Evolutionary conservation across 208 protist genomes (phyloP).

Genomic region (Trichomonas vaginalis): DNA sequence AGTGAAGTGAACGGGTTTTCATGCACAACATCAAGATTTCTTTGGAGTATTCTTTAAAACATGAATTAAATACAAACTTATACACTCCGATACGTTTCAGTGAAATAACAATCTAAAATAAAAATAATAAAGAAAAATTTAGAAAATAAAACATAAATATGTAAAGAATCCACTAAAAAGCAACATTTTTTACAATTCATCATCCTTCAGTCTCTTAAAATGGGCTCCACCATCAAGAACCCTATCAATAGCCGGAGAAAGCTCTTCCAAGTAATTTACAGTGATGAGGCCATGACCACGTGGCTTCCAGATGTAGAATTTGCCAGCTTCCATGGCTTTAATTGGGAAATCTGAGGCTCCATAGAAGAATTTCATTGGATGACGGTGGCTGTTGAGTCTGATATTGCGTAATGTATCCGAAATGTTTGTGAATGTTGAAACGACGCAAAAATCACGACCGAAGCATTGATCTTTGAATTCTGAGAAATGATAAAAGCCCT

Average conservation of each 20-base stretch:
- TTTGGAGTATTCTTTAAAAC: too few species aligned
- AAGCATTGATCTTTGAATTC: background rate
- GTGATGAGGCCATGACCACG: background rate
- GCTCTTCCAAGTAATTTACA: background rate
- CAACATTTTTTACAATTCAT: background rate
- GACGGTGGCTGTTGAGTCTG: background rate
- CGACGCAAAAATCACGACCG: background rate
- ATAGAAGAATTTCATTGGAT: slow-evolving; percentile 17
- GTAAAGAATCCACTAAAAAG: too few species aligned
- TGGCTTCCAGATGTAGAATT: background rate
- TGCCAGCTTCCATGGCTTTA: background rate
- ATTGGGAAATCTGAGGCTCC: background rate
- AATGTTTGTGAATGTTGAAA: background rate
- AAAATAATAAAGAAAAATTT: too few species aligned
- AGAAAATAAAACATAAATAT: too few species aligned
- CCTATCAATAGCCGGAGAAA: background rate
- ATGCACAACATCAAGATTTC: too few species aligned
- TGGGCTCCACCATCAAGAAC: background rate
- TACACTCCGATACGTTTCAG: too few species aligned
- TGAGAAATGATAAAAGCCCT: background rate
- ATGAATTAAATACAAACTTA: too few species aligned
- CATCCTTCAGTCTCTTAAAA: background rate
- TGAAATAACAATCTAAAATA: too few species aligned
- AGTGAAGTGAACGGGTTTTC: too few species aligned
- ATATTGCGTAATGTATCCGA: background rate